Base-by-base conservation (phyloP, 768 basidiomycete genomes). In the Suillus plorans region DNA sequence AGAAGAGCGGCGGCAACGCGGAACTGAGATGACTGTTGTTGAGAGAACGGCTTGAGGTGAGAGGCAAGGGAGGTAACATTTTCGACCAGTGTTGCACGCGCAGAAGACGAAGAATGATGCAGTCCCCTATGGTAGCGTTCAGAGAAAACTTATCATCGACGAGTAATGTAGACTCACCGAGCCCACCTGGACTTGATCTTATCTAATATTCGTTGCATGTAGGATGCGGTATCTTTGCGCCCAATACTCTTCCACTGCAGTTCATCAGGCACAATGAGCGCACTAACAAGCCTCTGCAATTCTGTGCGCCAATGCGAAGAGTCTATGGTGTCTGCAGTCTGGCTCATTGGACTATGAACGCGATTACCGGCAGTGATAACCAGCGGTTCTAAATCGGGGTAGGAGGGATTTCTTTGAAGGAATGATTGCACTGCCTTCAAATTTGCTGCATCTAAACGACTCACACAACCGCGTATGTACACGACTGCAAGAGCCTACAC, bases 41-140 rank as follows among this genome's bases (percentile, higher is more conserved):
- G 64, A 44, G 70, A 67, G 63, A 78, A 66, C 64, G 80, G 7
- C 66, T 67, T 6, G 75, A 62, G 34, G 66, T 53, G 58, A 69
- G 74, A 10, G 73, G 69, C 8, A 77, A 58, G 3, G 37, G 16
- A 63, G 44, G 5, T 70, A 62, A 25, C 62, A 57, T 50, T 59
- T 31, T 58, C 70, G 1, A 79, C 76, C 10, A 85, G 70, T 4
- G 67, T 55, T 6, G 80, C 55, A 20, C 84, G 79, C 8, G 69
- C 70, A 13, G 56, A 60, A 25, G 76, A 62, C 5, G 80, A 74
- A 1, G 70, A 68, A 37, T 77, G 70, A 36, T 73, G 67, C 20
- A 82, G 72, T 1, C 80, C 76, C 56, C 86, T 87, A 31, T 10
- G 10, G 28, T 59, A 42, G 41, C 6, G 10, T 20, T 22, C 25